Evolutionary conservation across 495 filamentous ascomycete species (phyloP).

Genomic region (Penicillium cataractarum): DNA sequence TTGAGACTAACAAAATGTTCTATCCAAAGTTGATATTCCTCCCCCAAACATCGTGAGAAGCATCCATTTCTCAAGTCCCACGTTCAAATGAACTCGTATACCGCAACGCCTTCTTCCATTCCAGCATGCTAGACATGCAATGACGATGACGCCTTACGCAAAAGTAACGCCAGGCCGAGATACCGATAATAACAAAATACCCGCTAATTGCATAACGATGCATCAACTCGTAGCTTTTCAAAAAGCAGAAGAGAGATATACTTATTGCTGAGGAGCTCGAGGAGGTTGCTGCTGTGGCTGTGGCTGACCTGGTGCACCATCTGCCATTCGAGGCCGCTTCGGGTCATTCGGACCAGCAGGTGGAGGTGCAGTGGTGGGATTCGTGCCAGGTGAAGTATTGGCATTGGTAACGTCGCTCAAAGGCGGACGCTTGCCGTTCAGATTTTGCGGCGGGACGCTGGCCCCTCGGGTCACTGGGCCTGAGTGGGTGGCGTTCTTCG

Average conservation of each 20-base stretch:
- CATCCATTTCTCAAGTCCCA: not conserved
- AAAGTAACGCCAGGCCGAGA: not conserved
- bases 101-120: not conserved
- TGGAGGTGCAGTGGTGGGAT: conserved; percentile 25
- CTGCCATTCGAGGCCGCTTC: conserved; percentile 38
- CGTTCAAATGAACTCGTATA: not conserved
- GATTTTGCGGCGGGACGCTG: conserved; percentile 36
- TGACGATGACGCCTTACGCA: not conserved
- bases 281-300: conserved; percentile 12
- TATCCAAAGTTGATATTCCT: not conserved
- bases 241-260: not conserved
- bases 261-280: conserved; percentile 20
- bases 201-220: conserved; percentile 21
- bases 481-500: conserved; percentile 28
- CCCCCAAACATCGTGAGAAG: not conserved
- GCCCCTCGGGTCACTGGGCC: conserved; percentile 20
- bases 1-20: not conserved
- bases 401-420: conserved; percentile 56
- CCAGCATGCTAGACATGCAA: not conserved
- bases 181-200: conserved; percentile 11
- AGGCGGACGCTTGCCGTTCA: conserved; percentile 51
- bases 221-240: not conserved
- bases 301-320: conserved; percentile 16
- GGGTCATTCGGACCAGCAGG: conserved; percentile 34
- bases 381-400: conserved; percentile 24